Conservation (phyloP, 2,329 filamentous ascomycete genomes). For the Fusarium sp. region DNA sequence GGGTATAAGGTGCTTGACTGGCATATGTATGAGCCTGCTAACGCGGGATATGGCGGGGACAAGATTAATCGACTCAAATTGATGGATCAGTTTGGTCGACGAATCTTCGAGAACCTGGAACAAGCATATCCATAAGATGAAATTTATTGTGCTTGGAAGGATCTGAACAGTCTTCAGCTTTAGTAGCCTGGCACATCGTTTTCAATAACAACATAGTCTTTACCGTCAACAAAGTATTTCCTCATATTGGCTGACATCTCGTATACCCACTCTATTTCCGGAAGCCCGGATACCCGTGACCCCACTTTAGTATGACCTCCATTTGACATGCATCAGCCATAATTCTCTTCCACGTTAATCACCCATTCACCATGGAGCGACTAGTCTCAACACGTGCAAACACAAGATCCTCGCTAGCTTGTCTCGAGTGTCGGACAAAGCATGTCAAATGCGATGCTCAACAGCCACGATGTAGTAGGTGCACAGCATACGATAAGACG, state of each 20-base stretch:
- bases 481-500: slow-evolving; percentile 52
- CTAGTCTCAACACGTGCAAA: neutral
- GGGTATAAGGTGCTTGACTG: neutral
- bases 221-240: too few species aligned
- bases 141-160: too few species aligned
- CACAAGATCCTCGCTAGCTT: slow-evolving; percentile 51
- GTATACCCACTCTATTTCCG: neutral
- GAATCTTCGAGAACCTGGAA: neutral
- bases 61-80: neutral
- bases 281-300: neutral
- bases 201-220: neutral
- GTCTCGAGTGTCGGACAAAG: slow-evolving; percentile 59
- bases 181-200: rapidly evolving
- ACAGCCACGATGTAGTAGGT: slow-evolving; percentile 57
- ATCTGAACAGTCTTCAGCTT: too few species aligned
- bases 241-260: neutral
- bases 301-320: neutral
- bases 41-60: rapidly evolving
- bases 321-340: neutral
- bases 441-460: slow-evolving; percentile 64
- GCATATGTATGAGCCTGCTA: neutral
- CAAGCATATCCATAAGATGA: neutral
- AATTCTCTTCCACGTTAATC: neutral
- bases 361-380: neutral
- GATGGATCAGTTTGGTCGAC: neutral